phyloP scores from a whole-genome alignment of 139 green algal genomes.

The Mesotaenium endlicherianum region DNA sequence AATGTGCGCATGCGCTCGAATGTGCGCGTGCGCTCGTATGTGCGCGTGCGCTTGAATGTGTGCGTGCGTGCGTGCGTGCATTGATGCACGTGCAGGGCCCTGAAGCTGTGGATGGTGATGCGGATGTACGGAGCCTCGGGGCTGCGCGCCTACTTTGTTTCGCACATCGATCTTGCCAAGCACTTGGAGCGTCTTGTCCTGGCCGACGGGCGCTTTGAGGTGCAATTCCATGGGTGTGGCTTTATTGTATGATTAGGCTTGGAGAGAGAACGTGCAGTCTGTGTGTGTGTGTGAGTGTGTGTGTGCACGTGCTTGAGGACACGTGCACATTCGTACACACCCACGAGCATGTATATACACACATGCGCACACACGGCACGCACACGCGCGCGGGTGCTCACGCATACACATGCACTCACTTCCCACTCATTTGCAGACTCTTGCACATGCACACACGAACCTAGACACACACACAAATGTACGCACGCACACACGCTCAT shows the following conservation, averaged over 20 bases:
- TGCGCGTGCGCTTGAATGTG: not conserved
- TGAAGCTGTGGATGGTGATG: conserved; percentile 88
- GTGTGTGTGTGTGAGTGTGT: too few relatives aligned
- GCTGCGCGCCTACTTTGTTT: conserved; percentile 64
- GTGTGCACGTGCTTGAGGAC: too few relatives aligned
- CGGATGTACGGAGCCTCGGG: conserved; percentile 70
- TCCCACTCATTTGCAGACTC: too few relatives aligned
- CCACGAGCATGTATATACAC: too few relatives aligned
- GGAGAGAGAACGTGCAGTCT: too few relatives aligned
- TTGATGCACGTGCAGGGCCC: conserved; percentile 64
- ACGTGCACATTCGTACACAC: too few relatives aligned
- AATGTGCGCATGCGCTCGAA: too few relatives aligned
- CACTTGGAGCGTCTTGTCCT: conserved; percentile 6
- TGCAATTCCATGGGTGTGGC: not conserved
- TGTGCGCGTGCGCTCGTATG: not conserved
- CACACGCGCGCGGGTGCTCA: not conserved
- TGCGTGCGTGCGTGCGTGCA: not conserved
- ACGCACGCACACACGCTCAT: not conserved
- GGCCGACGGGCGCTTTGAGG: conserved; percentile 34
- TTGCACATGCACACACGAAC: not conserved
- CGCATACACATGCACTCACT: too few relatives aligned
- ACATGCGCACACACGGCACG: too few relatives aligned
- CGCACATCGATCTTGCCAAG: conserved; percentile 65
- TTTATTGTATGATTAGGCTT: too few relatives aligned
- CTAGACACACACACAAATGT: not conserved